phyloP scores from a whole-genome alignment of 2,329 filamentous ascomycete genomes.

The Fusarium nurragi region DNA sequence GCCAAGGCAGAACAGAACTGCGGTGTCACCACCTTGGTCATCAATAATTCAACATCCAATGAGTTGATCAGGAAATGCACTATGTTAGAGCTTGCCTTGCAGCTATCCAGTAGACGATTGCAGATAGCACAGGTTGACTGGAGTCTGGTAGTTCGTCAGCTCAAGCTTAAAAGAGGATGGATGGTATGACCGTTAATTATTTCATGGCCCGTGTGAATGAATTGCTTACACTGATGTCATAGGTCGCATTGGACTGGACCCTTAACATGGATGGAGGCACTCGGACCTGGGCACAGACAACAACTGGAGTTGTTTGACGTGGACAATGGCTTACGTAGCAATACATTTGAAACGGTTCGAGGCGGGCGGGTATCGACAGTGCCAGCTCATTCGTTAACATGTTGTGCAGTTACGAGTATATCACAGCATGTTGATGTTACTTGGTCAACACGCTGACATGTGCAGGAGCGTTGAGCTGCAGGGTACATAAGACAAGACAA shows the following conservation, averaged over 20 bases:
- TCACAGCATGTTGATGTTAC: conserved; percentile 4
- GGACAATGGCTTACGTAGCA: not conserved
- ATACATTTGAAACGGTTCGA: not conserved
- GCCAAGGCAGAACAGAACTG: no score
- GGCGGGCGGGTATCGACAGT: not conserved
- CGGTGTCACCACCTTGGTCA: no score
- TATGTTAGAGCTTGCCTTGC: no score
- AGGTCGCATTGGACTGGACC: conserved; percentile 5
- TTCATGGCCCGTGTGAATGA: not conserved
- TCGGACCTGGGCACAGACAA: not conserved
- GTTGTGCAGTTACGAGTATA: not conserved
- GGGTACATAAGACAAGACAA: not conserved
- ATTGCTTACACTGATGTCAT: conserved; percentile 1
- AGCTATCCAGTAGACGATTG: no score
- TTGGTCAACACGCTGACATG: conserved; percentile 15
- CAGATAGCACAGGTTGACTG: no score
- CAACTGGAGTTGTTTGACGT: not conserved
- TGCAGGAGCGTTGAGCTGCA: conserved; percentile 1
- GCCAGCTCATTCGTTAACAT: not conserved
- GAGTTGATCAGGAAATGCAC: no score
- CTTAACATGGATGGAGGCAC: not conserved
- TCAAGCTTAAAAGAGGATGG: not conserved
- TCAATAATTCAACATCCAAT: no score
- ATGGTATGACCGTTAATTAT: not conserved
- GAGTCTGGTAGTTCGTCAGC: no score